These are phyloP conservation scores for Hypholoma sublateritium DNA, from an alignment of 768 basidiomycete genomes.

Conservation along the genomic window DNA sequence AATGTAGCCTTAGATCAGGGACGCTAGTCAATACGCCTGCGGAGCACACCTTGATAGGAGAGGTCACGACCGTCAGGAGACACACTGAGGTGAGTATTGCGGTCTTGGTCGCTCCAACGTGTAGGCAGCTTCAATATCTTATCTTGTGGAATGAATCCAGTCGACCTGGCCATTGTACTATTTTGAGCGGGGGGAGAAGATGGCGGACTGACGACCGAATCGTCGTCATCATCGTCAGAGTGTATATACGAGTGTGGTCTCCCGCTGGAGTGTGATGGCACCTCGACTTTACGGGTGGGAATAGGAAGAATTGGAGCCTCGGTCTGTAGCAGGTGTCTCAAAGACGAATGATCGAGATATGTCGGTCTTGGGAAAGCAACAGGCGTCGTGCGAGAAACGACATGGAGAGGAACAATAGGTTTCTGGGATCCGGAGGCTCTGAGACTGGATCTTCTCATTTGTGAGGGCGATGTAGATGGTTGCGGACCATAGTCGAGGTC, in stretches of 20 bases:
- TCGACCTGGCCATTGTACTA: slow-evolving; percentile 20
- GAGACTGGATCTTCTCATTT: slow-evolving; percentile 19
- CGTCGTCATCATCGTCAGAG: slow-evolving; percentile 71
- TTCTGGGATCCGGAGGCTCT: slow-evolving; percentile 26
- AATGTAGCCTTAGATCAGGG: slow-evolving; percentile 9
- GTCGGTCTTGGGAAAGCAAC: slow-evolving; percentile 61
- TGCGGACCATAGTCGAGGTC: slow-evolving; percentile 46
- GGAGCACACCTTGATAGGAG: slow-evolving; percentile 58
- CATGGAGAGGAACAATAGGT: slow-evolving; percentile 26
- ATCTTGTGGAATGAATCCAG: slow-evolving; percentile 26
- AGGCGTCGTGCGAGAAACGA: slow-evolving; percentile 29
- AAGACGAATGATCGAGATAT: slow-evolving; percentile 75
- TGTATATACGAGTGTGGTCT: slow-evolving; percentile 25
- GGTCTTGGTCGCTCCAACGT: slow-evolving; percentile 74
- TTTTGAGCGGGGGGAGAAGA: slow-evolving; percentile 33
- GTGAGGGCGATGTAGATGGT: slow-evolving; percentile 31
- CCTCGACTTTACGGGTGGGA: slow-evolving; percentile 38
- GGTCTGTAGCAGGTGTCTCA: slow-evolving; percentile 69
- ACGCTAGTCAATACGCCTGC: background rate
- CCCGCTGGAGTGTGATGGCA: slow-evolving; percentile 9
- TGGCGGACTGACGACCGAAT: slow-evolving; percentile 51
- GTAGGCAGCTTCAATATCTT: slow-evolving; percentile 63
- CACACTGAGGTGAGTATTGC: slow-evolving; percentile 57
- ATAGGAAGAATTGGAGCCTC: slow-evolving; percentile 38
- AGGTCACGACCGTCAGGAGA: slow-evolving; percentile 74